Conservation (phyloP, 306 rosid species). For the Cyamopsis tetragonoloba region DNA sequence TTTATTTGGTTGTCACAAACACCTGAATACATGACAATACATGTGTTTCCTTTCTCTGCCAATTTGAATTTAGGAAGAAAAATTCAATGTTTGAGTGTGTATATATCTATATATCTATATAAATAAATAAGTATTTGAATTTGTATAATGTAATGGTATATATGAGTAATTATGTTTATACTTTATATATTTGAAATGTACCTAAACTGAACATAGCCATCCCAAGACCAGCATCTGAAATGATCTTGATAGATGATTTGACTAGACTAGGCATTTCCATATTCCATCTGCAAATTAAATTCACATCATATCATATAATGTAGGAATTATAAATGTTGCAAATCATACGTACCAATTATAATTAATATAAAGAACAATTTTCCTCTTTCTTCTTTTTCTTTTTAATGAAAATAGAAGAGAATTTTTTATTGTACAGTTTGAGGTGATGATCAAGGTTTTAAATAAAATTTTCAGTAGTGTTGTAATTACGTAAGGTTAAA, state of each 20-base stretch:
- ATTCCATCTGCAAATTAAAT: slow-evolving; percentile 64
- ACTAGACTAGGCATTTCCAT: slow-evolving; percentile 75
- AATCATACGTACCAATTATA: not conserved
- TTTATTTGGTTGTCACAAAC: slow-evolving; percentile 16
- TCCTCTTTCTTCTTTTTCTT: too few species aligned
- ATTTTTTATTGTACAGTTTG: too few species aligned
- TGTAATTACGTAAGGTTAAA: too few species aligned
- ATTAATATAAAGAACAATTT: not conserved
- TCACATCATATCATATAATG: slow-evolving; percentile 18
- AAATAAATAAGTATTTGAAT: too few species aligned
- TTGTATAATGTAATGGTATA: too few species aligned
- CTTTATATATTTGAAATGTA: slow-evolving; percentile 24
- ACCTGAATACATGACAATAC: slow-evolving; percentile 12
- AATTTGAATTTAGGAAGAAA: not conserved
- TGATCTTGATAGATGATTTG: slow-evolving; percentile 68
- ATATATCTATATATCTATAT: not conserved
- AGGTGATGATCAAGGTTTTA: too few species aligned
- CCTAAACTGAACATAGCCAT: slow-evolving; percentile 99
- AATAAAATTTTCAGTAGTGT: too few species aligned
- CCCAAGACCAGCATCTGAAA: slow-evolving; percentile 96
- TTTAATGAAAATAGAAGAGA: too few species aligned
- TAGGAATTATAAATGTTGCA: not conserved
- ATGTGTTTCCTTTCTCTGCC: not conserved
- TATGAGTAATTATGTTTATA: not conserved
- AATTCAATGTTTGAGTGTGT: not conserved